Conservation (phyloP, 129 eudicot genomes). For the Oenanthe sinensis region DNA sequence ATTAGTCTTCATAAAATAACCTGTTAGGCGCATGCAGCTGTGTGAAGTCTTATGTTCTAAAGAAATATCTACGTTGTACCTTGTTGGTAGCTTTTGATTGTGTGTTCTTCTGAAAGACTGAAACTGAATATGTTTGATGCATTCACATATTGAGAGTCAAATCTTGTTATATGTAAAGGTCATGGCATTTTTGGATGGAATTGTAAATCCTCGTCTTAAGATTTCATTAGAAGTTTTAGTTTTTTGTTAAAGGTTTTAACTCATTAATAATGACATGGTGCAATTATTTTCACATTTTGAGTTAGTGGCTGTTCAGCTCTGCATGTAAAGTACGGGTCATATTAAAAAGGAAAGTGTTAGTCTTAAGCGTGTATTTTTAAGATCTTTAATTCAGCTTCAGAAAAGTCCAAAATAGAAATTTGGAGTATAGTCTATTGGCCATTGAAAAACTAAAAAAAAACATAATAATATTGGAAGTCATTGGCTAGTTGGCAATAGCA, state of each 20-base stretch:
- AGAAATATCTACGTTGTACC: background rate
- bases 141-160: background rate
- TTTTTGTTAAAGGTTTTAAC: background rate
- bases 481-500: background rate
- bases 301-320: background rate
- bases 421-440: background rate
- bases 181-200: background rate
- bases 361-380: background rate
- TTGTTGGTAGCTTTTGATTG: background rate
- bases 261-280: background rate
- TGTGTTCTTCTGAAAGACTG: background rate
- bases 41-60: background rate
- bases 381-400: background rate
- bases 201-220: background rate
- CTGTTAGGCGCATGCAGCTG: background rate
- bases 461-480: background rate
- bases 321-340: background rate
- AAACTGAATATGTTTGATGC: background rate
- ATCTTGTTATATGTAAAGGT: background rate
- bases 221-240: background rate
- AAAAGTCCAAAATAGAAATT: background rate
- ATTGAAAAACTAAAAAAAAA: background rate
- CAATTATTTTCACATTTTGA: background rate
- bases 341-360: background rate
- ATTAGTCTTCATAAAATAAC: background rate